Evolutionary conservation across 805 yeast species (phyloP).

Genomic region (Yamadazyma sp.): DNA sequence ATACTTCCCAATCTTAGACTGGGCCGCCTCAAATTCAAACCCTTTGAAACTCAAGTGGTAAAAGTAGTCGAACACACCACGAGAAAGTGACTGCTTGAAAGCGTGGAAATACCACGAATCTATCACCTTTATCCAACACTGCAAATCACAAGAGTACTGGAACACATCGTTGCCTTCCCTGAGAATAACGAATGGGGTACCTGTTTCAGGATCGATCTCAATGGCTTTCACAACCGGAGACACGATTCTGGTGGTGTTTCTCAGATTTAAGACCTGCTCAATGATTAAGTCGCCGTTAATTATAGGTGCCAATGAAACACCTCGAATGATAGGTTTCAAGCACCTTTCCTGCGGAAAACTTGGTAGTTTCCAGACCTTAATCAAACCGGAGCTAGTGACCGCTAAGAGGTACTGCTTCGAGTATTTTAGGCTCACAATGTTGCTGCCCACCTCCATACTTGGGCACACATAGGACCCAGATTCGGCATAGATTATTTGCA

Average conservation of each 20-base stretch:
- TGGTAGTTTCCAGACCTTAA: slow-evolving; percentile 52
- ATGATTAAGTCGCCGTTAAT: slow-evolving; percentile 33
- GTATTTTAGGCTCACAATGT: slow-evolving; percentile 40
- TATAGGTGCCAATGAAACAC: slow-evolving; percentile 54
- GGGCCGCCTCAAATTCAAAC: slow-evolving; percentile 17
- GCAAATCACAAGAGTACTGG: slow-evolving; percentile 41
- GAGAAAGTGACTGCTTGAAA: neutral
- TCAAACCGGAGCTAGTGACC: slow-evolving; percentile 50
- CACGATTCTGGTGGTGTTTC: slow-evolving; percentile 6
- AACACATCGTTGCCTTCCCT: slow-evolving; percentile 37
- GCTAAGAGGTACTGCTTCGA: slow-evolving; percentile 36
- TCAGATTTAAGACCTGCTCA: slow-evolving; percentile 16
- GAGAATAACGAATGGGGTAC: slow-evolving; percentile 44
- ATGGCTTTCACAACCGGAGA: slow-evolving; percentile 22
- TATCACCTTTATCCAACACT: slow-evolving; percentile 47
- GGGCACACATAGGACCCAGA: slow-evolving; percentile 50
- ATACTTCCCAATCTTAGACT: slow-evolving; percentile 15
- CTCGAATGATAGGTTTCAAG: slow-evolving; percentile 34
- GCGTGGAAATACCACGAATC: slow-evolving; percentile 44
- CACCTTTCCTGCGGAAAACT: slow-evolving; percentile 15
- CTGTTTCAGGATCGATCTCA: slow-evolving; percentile 35
- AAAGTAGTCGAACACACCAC: slow-evolving; percentile 8
- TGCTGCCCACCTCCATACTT: slow-evolving; percentile 51
- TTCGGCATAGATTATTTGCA: slow-evolving; percentile 44
- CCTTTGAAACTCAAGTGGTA: slow-evolving; percentile 11